These are phyloP conservation scores for Colletotrichum incanum DNA, from an alignment of 2,329 filamentous ascomycete species.

Conservation along the genomic window DNA sequence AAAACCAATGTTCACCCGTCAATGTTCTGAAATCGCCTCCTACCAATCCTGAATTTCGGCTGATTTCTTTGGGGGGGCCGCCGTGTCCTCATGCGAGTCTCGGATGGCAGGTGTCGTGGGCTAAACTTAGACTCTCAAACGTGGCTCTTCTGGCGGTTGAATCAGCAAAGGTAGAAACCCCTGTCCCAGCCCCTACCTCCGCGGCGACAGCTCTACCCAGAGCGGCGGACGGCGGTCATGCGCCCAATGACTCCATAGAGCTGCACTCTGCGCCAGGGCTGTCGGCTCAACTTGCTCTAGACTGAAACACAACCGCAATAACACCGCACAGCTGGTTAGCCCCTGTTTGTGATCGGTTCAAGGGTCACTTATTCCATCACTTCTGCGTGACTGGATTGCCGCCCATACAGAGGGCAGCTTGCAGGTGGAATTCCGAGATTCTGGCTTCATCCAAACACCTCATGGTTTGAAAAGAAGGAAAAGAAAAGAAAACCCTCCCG, in stretches of 20 bases:
- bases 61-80: neutral
- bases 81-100: conserved; percentile 21
- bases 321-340: neutral
- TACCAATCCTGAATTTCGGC: conserved; percentile 13
- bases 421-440: neutral
- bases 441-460: neutral
- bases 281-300: conserved; percentile 33
- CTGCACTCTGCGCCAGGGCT: neutral
- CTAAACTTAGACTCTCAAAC: conserved; percentile 42
- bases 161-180: neutral
- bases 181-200: neutral
- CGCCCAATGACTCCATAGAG: conserved; percentile 9
- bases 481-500: neutral
- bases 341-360: conserved; percentile 16
- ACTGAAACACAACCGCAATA: conserved; percentile 15
- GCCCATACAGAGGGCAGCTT: neutral
- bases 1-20: neutral
- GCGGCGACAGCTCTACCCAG: conserved; percentile 6
- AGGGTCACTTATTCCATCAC: neutral
- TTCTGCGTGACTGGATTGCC: neutral
- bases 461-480: neutral
- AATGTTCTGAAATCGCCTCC: neutral
- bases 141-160: conserved; percentile 6
- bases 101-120: conserved; percentile 36
- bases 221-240: conserved; percentile 6